phyloP scores from a whole-genome alignment of 495 filamentous ascomycete genomes.

The Aspergillus bertholletiae region DNA sequence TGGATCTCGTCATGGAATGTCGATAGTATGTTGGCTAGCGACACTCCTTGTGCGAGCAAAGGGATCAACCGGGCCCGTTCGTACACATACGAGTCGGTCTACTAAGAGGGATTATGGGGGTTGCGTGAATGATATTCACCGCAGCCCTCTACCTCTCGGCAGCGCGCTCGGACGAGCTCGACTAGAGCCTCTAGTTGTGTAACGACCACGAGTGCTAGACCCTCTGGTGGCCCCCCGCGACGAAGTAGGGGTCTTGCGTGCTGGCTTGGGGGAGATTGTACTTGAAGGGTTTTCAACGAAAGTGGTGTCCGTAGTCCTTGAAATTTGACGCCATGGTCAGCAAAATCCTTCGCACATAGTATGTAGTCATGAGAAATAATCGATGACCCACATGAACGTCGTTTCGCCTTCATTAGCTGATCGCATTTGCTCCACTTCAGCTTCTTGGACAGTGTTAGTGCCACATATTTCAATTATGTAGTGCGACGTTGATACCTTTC shows the following conservation, averaged over 20 bases:
- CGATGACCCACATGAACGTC: constrained; percentile 76
- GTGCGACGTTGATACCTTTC: constrained; percentile 25
- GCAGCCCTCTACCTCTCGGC: constrained; percentile 37
- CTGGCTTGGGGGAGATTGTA: constrained; percentile 54
- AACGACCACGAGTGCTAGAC: constrained; percentile 35
- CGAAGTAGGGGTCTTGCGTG: constrained; percentile 60
- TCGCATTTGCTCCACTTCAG: constrained; percentile 26
- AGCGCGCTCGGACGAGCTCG: constrained; percentile 39
- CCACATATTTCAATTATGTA: neutral
- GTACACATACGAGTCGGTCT: neutral
- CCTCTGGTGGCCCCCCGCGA: constrained; percentile 19
- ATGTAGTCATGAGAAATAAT: neutral
- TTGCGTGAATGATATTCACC: constrained; percentile 17
- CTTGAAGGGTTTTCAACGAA: constrained; percentile 86
- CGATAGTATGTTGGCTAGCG: neutral
- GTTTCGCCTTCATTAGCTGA: constrained; percentile 59
- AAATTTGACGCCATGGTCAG: neutral
- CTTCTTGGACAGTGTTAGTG: constrained; percentile 24
- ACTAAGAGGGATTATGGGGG: neutral
- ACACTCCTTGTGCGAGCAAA: neutral
- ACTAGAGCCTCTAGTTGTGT: constrained; percentile 35
- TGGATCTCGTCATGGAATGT: neutral
- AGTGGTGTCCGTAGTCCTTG: constrained; percentile 90
- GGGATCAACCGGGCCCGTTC: neutral
- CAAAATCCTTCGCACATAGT: neutral